phyloP scores from a whole-genome alignment of 345 rosid species.

The Raphanus sativus region DNA sequence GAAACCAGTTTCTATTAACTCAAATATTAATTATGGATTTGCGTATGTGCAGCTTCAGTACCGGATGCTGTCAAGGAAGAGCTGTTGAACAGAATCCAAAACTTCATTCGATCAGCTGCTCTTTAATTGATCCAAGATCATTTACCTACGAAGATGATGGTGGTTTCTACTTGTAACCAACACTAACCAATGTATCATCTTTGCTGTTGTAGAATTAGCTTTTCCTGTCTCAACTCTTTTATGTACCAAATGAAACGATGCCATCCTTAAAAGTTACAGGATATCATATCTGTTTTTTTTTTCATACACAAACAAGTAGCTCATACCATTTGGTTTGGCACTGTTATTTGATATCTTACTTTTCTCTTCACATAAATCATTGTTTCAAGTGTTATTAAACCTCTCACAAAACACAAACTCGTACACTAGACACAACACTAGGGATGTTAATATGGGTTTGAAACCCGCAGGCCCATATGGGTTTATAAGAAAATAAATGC shows the following conservation, averaged over 20 bases:
- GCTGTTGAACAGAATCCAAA: slow-evolving; percentile 61
- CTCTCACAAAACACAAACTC: too few species aligned
- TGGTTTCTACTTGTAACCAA: neutral
- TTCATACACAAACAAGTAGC: too few species aligned
- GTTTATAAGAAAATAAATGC: too few species aligned
- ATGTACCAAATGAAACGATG: slow-evolving; percentile 1
- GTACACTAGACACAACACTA: too few species aligned
- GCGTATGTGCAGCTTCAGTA: slow-evolving; percentile 52
- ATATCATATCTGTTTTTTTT: too few species aligned
- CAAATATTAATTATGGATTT: neutral
- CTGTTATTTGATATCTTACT: too few species aligned
- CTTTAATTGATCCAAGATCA: neutral
- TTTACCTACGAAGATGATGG: neutral
- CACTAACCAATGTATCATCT: slow-evolving; percentile 18
- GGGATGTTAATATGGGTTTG: too few species aligned
- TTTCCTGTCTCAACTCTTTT: neutral
- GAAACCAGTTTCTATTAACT: neutral
- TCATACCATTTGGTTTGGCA: too few species aligned
- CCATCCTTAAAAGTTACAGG: neutral
- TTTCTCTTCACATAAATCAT: too few species aligned
- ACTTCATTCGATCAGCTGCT: slow-evolving; percentile 51
- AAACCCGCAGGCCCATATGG: too few species aligned
- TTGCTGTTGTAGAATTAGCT: slow-evolving; percentile 8
- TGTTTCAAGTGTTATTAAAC: too few species aligned
- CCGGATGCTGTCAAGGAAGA: slow-evolving; percentile 75